Evolutionary conservation across 2,329 filamentous ascomycete species (phyloP).

Genomic region (Fusarium acutatum): DNA sequence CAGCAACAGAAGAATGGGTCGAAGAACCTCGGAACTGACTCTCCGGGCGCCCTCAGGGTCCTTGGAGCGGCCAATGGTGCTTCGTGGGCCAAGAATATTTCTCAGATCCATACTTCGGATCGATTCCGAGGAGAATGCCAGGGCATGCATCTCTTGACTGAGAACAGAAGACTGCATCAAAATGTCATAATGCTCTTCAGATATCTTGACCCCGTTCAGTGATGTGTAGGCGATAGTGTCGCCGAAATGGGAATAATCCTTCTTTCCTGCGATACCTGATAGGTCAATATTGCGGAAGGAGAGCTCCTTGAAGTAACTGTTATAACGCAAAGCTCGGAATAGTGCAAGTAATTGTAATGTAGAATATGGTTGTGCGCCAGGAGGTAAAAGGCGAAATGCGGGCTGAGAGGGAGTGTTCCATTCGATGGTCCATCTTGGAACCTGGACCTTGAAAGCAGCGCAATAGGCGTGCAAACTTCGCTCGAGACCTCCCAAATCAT

Average conservation of each 20-base stretch:
- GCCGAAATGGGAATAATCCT: conserved; percentile 55
- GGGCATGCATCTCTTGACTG: conserved; percentile 64
- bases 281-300: conserved; percentile 64
- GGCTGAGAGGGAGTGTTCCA: conserved; percentile 55
- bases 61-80: conserved; percentile 27
- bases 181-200: conserved; percentile 57
- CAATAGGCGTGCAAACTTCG: conserved; percentile 65
- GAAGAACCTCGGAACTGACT: conserved; percentile 53
- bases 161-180: conserved; percentile 60
- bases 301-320: conserved; percentile 67
- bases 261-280: conserved; percentile 48
- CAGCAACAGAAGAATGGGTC: conserved; percentile 60
- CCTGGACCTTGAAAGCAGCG: conserved; percentile 58
- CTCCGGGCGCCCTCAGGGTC: conserved; percentile 34
- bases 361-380: conserved; percentile 53
- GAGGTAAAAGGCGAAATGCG: conserved; percentile 61
- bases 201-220: conserved; percentile 59
- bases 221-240: conserved; percentile 61
- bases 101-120: conserved; percentile 63
- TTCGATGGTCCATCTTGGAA: conserved; percentile 62
- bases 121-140: conserved; percentile 64
- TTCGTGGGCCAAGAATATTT: conserved; percentile 50
- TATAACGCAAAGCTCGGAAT: conserved; percentile 64
- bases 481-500: conserved; percentile 63
- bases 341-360: conserved; percentile 64